Conservation (phyloP, 306 rosid genomes). For the Cucumis melo region DNA sequence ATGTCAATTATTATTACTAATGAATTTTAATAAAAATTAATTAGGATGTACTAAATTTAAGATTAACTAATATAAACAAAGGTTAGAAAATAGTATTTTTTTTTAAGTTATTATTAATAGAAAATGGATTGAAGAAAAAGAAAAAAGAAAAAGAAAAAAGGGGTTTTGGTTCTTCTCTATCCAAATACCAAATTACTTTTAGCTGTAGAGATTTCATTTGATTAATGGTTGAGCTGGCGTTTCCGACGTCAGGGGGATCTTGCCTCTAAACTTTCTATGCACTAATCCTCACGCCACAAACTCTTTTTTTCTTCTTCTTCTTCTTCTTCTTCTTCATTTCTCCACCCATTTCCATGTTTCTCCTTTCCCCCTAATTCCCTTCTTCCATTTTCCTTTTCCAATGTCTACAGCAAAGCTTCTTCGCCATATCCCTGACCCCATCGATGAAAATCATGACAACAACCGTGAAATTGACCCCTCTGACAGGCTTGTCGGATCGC, state of each 20-base stretch:
- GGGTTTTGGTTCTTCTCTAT: neutral
- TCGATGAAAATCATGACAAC: neutral
- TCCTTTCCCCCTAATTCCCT: neutral
- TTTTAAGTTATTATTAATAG: too few species aligned
- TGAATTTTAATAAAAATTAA: too few species aligned
- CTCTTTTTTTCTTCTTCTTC: neutral
- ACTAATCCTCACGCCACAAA: neutral
- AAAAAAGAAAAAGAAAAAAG: neutral
- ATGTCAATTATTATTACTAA: too few species aligned
- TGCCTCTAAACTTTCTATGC: neutral
- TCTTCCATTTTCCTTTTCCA: neutral
- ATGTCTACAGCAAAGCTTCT: neutral
- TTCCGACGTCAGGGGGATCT: neutral
- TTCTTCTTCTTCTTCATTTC: neutral
- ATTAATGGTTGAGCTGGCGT: neutral
- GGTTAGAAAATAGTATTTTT: too few species aligned
- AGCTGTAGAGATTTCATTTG: neutral
- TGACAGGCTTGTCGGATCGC: conserved; percentile 12
- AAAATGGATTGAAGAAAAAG: too few species aligned
- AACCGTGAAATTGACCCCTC: conserved; percentile 3
- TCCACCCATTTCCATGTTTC: neutral
- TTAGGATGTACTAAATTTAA: too few species aligned
- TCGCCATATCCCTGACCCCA: neutral
- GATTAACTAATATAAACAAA: too few species aligned
- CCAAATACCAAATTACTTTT: neutral